Evolutionary conservation across 2,329 filamentous ascomycete genomes (phyloP).

Genomic region (Scolecobasidium constrictum): DNA sequence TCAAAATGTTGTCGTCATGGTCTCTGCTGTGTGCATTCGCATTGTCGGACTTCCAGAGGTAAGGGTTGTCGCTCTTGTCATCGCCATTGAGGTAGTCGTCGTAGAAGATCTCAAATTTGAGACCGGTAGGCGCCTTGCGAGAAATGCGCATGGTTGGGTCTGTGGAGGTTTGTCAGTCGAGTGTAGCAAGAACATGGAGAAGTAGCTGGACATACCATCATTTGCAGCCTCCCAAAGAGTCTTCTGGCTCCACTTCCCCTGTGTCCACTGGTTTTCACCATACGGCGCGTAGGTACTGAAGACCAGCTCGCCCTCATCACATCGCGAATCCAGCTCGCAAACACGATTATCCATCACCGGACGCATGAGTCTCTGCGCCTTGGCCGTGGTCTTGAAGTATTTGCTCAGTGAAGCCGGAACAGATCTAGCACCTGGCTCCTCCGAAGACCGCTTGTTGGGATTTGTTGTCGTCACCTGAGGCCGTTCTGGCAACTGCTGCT

Average conservation of each 20-base stretch:
- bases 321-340: slow-evolving; percentile 3
- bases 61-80: too few relatives aligned
- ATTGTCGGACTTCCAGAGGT: too few relatives aligned
- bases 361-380: slow-evolving; percentile 6
- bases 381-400: slow-evolving; percentile 5
- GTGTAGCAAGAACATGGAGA: too few relatives aligned
- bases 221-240: not conserved
- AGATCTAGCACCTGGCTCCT: too few relatives aligned
- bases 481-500: not conserved
- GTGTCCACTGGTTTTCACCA: not conserved
- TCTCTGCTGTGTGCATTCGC: too few relatives aligned
- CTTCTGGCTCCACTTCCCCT: not conserved
- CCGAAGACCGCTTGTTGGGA: too few relatives aligned
- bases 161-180: too few relatives aligned
- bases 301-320: not conserved
- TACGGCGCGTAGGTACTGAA: not conserved
- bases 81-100: slow-evolving; percentile 1
- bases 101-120: not conserved
- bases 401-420: slow-evolving; percentile 1
- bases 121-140: slow-evolving; percentile 1
- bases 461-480: not conserved
- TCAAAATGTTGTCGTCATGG: too few relatives aligned
- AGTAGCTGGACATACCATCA: too few relatives aligned
- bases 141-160: slow-evolving; percentile 2
- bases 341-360: not conserved